Evolutionary conservation across 345 rosid genomes (phyloP), one percentile per base, ranked within the genome.

Genomic region (Rhodamnia argentea): DNA sequence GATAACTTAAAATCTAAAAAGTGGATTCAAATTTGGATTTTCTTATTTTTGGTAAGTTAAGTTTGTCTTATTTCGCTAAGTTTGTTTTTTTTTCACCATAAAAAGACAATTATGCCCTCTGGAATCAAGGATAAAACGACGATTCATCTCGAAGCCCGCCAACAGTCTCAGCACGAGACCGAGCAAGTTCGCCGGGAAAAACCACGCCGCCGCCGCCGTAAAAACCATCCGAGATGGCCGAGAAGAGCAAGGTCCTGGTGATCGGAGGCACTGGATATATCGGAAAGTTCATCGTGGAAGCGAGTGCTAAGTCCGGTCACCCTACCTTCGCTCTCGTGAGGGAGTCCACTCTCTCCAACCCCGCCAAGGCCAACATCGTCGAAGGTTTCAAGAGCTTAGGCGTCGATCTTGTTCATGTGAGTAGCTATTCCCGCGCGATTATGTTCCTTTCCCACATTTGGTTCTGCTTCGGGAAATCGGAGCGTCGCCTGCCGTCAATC

Each of bases 261-360:
- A 78, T 87, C 13, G 84, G 88, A 15, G 88, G 86, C 76, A 87
- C 88, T 4, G 86, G 88, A 42, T 84, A 87, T 62, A 76, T 75
- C 6, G 86, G 86, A 13, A 87, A 87, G 84, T 84, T 84, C 62
- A 75, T 87, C 50, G 40, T 59, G 9, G 84, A 51, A 13, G 88
- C 88, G 1, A 84, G 84, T 47, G 84, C 75, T 50, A 83, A 83
- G 42, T 82, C 88, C 20, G 86, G 88, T 29, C 86, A 83, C 56
- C 76, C 86, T 27, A 83, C 83, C 52, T 86, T 42, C 26, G 57
- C 86, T 18, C 83, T 83, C 54, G 40, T 83, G 64, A 70, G 88
- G 55, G 83, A 86, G 8, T 70, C 88, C 83, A 75, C 85, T 76
- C 74, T 84, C 70, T 75, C 86, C 47, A 75, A 55, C 84, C 86